Evolutionary conservation across 2,329 filamentous ascomycete genomes (phyloP).

Genomic region (Arthroderma sp.): DNA sequence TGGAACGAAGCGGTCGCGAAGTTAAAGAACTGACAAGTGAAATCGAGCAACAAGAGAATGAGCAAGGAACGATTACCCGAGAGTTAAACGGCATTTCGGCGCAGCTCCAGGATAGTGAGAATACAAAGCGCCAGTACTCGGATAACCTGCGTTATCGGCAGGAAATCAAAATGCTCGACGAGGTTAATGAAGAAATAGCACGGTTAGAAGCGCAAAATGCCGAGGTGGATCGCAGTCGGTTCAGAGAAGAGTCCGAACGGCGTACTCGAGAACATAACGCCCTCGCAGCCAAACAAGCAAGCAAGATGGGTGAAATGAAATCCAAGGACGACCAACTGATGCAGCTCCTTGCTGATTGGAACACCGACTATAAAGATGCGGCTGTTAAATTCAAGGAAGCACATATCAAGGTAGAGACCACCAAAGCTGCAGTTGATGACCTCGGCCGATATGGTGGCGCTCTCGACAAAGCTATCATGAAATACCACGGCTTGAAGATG

Average conservation of each 20-base stretch:
- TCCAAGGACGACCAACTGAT: conserved; percentile 71
- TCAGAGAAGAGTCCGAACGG: conserved; percentile 53
- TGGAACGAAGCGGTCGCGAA: conserved; percentile 56
- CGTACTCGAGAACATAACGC: conserved; percentile 57
- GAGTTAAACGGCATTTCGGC: conserved; percentile 66
- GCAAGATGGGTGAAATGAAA: conserved; percentile 64
- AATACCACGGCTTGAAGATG: conserved; percentile 94
- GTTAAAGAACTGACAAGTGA: conserved; percentile 55
- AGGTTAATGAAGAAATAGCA: conserved; percentile 54
- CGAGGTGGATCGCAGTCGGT: conserved; percentile 65
- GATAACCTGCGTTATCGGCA: conserved; percentile 83
- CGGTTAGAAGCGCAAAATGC: conserved; percentile 68
- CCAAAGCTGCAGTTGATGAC: conserved; percentile 85
- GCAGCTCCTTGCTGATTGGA: conserved; percentile 63
- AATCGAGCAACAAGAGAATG: conserved; percentile 52
- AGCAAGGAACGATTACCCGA: conserved; percentile 53
- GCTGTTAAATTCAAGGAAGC: conserved; percentile 68
- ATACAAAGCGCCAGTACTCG: conserved; percentile 70
- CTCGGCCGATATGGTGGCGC: conserved; percentile 69
- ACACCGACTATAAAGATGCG: conserved; percentile 76
- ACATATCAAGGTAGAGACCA: conserved; percentile 81
- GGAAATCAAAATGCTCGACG: conserved; percentile 54
- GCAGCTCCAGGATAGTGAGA: conserved; percentile 64
- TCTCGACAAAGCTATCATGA: conserved; percentile 93
- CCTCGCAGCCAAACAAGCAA: conserved; percentile 58